Percentiles rank a stretch among this genome's conserved stretches.
Evolutionary conservation across 192 early-diverging fungal species (phyloP).

Genomic region (Backusella tuberculispora): DNA sequence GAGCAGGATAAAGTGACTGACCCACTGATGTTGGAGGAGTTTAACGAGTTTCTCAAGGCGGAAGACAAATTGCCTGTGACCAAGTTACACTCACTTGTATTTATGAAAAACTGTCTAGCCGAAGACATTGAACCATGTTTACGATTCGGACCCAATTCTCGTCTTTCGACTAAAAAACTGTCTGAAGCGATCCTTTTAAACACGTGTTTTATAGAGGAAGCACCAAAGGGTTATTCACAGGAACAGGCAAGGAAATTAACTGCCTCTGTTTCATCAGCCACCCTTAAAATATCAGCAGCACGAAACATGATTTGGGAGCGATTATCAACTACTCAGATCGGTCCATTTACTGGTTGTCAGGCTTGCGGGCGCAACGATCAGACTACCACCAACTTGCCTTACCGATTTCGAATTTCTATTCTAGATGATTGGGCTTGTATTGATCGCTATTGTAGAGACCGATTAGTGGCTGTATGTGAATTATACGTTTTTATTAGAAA

Average conservation of each 20-base stretch:
- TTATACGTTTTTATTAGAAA: conserved; percentile 94
- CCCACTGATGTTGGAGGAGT: conserved; percentile 77
- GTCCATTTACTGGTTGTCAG: conserved; percentile 50
- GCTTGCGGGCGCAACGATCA: conserved; percentile 52
- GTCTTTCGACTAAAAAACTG: conserved; percentile 84
- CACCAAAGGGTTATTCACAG: conserved; percentile 51
- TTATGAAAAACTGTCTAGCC: conserved; percentile 83
- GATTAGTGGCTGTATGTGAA: conserved; percentile 90
- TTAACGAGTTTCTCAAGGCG: conserved; percentile 80
- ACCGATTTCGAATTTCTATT: conserved; percentile 71
- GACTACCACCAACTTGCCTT: conserved; percentile 41
- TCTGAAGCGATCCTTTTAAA: conserved; percentile 85
- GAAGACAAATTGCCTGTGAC: conserved; percentile 66
- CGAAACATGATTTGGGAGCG: conserved; percentile 59
- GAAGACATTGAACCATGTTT: conserved; percentile 94
- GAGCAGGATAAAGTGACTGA: conserved; percentile 57
- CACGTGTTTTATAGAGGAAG: conserved; percentile 87
- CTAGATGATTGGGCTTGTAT: conserved; percentile 77
- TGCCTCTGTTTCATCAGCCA: conserved; percentile 29
- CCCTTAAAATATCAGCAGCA: conserved; percentile 52
- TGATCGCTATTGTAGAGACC: conserved; percentile 86
- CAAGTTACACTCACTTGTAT: conserved; percentile 78
- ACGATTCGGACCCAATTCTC: conserved; percentile 87
- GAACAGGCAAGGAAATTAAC: conserved; percentile 39
- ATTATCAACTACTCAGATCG: conserved; percentile 36